phyloP scores from a whole-genome alignment of 768 basidiomycete genomes.

The Calocera viscosa region DNA sequence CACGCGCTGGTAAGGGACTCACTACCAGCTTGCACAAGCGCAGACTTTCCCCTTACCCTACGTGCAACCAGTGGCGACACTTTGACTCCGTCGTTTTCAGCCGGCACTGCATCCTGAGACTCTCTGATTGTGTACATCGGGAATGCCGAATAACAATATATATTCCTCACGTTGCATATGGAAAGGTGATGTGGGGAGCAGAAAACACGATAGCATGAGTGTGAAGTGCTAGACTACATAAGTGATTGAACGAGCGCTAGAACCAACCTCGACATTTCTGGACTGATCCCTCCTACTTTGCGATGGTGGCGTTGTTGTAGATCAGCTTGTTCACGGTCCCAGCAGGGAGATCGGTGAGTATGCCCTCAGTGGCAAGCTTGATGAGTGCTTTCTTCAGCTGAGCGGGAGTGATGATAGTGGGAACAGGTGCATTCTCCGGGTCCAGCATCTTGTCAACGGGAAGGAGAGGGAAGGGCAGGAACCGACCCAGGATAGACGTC shows the following conservation, averaged over 20 bases:
- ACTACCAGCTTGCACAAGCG: too few relatives aligned
- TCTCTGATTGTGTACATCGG: too few relatives aligned
- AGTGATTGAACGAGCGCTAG: not conserved
- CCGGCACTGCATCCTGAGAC: too few relatives aligned
- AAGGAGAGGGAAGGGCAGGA: slow-evolving; percentile 32
- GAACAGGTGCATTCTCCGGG: slow-evolving; percentile 22
- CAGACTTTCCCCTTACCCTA: too few relatives aligned
- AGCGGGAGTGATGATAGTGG: slow-evolving; percentile 46
- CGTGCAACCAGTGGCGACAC: too few relatives aligned
- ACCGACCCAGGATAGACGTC: slow-evolving; percentile 50
- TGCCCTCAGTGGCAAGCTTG: slow-evolving; percentile 40
- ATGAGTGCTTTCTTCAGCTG: slow-evolving; percentile 69
- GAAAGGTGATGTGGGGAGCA: too few relatives aligned
- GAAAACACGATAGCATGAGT: too few relatives aligned
- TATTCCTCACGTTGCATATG: too few relatives aligned
- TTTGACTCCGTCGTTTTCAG: too few relatives aligned
- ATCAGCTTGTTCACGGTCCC: slow-evolving; percentile 59
- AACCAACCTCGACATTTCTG: too few relatives aligned
- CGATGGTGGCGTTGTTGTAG: slow-evolving; percentile 62
- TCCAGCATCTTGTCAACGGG: slow-evolving; percentile 13
- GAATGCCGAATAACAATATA: too few relatives aligned
- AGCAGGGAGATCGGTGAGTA: slow-evolving; percentile 40
- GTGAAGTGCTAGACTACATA: not conserved
- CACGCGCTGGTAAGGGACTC: too few relatives aligned
- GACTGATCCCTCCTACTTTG: not conserved